phyloP scores from a whole-genome alignment of 345 rosid species.

The Aegle marmelos region DNA sequence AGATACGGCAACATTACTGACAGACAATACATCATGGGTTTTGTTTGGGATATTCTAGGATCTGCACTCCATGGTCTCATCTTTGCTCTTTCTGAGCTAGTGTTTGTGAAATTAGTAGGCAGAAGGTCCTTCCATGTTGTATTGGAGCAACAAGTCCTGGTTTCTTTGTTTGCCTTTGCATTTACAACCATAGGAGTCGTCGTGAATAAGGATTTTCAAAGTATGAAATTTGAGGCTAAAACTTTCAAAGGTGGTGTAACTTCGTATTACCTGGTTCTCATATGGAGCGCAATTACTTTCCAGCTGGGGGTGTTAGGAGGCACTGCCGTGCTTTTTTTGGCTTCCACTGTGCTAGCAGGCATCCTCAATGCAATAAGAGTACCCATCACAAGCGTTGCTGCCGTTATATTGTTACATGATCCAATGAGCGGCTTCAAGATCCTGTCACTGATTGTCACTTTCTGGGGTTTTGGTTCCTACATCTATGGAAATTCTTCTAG shows the following conservation, averaged over 20 bases:
- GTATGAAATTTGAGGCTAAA: slow-evolving; percentile 47
- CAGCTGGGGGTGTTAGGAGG: slow-evolving; percentile 71
- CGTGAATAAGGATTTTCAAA: slow-evolving; percentile 49
- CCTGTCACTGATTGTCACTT: slow-evolving; percentile 64
- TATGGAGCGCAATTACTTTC: slow-evolving; percentile 68
- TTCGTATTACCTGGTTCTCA: slow-evolving; percentile 46
- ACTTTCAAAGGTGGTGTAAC: slow-evolving; percentile 50
- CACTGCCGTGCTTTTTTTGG: slow-evolving; percentile 67
- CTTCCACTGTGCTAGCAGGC: slow-evolving; percentile 82
- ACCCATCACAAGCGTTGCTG: slow-evolving; percentile 72
- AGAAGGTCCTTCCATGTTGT: slow-evolving; percentile 83
- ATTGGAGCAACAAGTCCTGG: slow-evolving; percentile 83
- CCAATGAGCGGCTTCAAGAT: slow-evolving; percentile 93
- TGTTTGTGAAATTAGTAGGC: slow-evolving; percentile 65
- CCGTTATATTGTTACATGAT: slow-evolving; percentile 71
- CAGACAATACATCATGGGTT: slow-evolving; percentile 64
- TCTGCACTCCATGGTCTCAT: slow-evolving; percentile 87
- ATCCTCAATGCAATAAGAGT: slow-evolving; percentile 82
- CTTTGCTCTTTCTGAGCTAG: slow-evolving; percentile 77
- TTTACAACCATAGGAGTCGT: slow-evolving; percentile 69
- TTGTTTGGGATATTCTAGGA: slow-evolving; percentile 73
- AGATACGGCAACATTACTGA: slow-evolving; percentile 43
- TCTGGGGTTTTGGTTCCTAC: slow-evolving; percentile 82
- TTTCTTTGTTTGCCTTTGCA: slow-evolving; percentile 57
- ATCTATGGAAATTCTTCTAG: slow-evolving; percentile 52